Conservation (phyloP, 768 basidiomycete genomes). For the Boletus rufocinnamomeus region DNA sequence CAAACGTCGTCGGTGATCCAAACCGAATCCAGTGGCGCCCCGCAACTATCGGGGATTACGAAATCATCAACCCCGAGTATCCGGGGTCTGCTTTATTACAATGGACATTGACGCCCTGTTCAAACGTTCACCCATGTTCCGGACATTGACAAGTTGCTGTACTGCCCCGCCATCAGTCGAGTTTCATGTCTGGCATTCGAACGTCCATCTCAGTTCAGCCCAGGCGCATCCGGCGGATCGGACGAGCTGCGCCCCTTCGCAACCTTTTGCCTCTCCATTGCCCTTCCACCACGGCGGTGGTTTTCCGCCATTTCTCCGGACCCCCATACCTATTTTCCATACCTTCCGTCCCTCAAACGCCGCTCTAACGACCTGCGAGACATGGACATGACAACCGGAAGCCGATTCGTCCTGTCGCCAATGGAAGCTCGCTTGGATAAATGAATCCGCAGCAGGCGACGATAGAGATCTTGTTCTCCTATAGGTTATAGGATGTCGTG, state of each 20-base stretch:
- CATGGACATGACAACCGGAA: conserved; percentile 10
- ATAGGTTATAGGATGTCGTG: neutral
- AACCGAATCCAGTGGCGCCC: neutral
- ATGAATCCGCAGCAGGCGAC: conserved; percentile 1
- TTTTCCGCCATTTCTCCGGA: conserved; percentile 3
- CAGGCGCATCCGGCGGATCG: neutral
- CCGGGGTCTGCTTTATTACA: neutral
- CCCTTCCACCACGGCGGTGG: neutral
- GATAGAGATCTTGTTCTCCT: neutral
- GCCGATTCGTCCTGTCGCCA: neutral
- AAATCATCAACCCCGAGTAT: neutral
- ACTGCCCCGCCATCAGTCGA: neutral
- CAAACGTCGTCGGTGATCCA: neutral
- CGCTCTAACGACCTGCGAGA: neutral
- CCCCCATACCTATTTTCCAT: neutral
- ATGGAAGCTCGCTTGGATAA: neutral
- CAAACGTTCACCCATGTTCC: neutral
- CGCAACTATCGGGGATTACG: neutral
- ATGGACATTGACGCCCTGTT: neutral
- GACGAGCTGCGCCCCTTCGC: neutral
- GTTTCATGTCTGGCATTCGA: neutral
- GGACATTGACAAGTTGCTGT: neutral
- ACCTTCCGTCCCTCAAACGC: neutral
- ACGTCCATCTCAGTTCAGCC: conserved; percentile 1
- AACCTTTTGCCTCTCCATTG: neutral